Evolutionary conservation across 1,284 basidiomycete species (phyloP).

Genomic region (Polyporus tsugae): DNA sequence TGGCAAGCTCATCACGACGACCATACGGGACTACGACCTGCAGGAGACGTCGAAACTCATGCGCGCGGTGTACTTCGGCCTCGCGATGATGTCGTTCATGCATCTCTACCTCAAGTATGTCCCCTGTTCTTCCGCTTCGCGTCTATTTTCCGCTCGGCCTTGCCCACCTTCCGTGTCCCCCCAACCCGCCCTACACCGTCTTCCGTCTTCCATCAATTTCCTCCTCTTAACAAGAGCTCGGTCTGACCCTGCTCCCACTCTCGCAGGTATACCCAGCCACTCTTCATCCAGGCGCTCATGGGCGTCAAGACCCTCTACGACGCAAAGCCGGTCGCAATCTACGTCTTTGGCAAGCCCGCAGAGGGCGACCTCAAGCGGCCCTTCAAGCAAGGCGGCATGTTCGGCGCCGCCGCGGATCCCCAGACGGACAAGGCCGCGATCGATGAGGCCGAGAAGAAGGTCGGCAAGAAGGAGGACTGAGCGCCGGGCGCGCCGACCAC

Average conservation of each 20-base stretch:
- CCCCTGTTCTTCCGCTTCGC: not conserved
- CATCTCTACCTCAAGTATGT: constrained; percentile 80
- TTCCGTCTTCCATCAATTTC: not conserved
- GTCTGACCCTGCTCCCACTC: constrained; percentile 3
- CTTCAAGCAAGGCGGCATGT: constrained; percentile 83
- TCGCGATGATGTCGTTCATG: constrained; percentile 91
- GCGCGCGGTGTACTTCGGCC: constrained; percentile 78
- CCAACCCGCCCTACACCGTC: not conserved
- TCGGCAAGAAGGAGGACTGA: constrained; percentile 82
- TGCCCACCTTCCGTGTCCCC: no score
- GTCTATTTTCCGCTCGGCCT: not conserved
- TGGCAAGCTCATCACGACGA: constrained; percentile 89
- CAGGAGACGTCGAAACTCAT: constrained; percentile 89
- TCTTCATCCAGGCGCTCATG: constrained; percentile 93
- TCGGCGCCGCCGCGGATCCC: constrained; percentile 70
- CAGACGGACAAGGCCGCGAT: constrained; percentile 88
- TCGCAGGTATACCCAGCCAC: constrained; percentile 82
- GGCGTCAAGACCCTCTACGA: constrained; percentile 89
- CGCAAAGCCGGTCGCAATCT: constrained; percentile 82
- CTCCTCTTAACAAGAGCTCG: not conserved
- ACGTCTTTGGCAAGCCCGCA: constrained; percentile 79
- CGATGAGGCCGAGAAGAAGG: constrained; percentile 87
- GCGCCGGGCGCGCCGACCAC: not conserved
- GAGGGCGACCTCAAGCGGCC: constrained; percentile 92
- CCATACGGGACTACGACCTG: constrained; percentile 93